Evolutionary conservation across 2,329 filamentous ascomycete genomes (phyloP).

Genomic region (Arthrobotrys entomopaga): DNA sequence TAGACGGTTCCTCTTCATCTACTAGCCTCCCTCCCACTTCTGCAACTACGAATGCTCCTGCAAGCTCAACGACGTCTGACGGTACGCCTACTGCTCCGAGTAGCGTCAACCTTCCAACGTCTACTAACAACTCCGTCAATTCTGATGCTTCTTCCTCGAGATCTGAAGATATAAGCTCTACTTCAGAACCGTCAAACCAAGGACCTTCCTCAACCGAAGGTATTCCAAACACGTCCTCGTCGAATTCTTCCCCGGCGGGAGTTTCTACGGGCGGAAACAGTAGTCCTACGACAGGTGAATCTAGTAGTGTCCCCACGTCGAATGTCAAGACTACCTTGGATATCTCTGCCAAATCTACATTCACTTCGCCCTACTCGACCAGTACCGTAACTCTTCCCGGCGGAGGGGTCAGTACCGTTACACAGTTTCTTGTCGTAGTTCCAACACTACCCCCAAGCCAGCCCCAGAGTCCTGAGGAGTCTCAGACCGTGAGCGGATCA

Average conservation of each 20-base stretch:
- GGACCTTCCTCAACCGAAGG: slow-evolving; percentile 8
- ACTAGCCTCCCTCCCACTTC: neutral
- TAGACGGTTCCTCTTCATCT: slow-evolving; percentile 3
- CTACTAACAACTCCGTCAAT: slow-evolving; percentile 16
- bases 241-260: slow-evolving; percentile 1
- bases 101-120: slow-evolving; percentile 21
- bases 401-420: slow-evolving; percentile 34
- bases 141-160: slow-evolving; percentile 20
- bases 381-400: slow-evolving; percentile 44
- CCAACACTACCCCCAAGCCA: slow-evolving; percentile 26
- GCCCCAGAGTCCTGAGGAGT: slow-evolving; percentile 20
- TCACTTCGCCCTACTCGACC: slow-evolving; percentile 36
- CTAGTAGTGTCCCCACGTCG: slow-evolving; percentile 7
- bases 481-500: slow-evolving; percentile 26
- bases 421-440: slow-evolving; percentile 43
- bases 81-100: slow-evolving; percentile 39
- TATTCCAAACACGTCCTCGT: slow-evolving; percentile 7
- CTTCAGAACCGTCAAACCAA: slow-evolving; percentile 8
- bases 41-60: slow-evolving; percentile 10
- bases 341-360: slow-evolving; percentile 33
- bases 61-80: slow-evolving; percentile 3
- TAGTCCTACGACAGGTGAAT: neutral
- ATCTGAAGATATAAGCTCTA: neutral
- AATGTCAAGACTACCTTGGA: slow-evolving; percentile 38
- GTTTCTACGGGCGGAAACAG: neutral